Evolutionary conservation across 1,284 basidiomycete genomes (phyloP).

Genomic region (Apiotrichum mycotoxinovorans): DNA sequence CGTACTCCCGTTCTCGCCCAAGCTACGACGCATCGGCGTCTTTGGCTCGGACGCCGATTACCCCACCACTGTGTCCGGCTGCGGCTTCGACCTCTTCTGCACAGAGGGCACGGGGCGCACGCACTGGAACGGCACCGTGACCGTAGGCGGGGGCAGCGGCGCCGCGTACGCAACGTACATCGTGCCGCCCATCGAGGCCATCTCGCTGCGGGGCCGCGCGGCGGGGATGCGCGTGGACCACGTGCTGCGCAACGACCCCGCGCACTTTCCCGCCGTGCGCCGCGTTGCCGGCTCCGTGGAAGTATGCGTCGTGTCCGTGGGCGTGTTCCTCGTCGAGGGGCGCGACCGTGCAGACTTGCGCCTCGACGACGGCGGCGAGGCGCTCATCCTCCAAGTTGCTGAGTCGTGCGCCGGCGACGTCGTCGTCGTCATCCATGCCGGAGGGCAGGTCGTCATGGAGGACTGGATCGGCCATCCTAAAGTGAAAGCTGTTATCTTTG

Average conservation of each 20-base stretch:
- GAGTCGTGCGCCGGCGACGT: conserved; percentile 65
- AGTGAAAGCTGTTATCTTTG: conserved; percentile 68
- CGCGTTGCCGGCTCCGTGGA: conserved; percentile 43
- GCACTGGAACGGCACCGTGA: conserved; percentile 49
- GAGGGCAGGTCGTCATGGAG: conserved; percentile 47
- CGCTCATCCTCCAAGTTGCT: conserved; percentile 63
- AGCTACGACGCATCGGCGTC: conserved; percentile 37
- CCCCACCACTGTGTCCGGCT: conserved; percentile 35
- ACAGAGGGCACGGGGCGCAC: conserved; percentile 26
- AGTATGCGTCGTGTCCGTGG: conserved; percentile 52
- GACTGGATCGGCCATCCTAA: conserved; percentile 50
- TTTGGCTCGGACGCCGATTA: conserved; percentile 47
- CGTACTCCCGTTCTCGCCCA: conserved; percentile 19
- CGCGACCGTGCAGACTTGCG: conserved; percentile 47
- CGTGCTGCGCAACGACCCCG: conserved; percentile 37
- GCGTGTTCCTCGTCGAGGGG: conserved; percentile 47
- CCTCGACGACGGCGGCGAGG: conserved; percentile 55
- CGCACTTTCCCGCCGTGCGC: conserved; percentile 30
- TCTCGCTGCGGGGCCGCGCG: conserved; percentile 34
- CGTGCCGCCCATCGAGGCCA: conserved; percentile 46
- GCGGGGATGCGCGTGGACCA: conserved; percentile 38
- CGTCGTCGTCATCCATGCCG: conserved; percentile 71
- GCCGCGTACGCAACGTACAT: conserved; percentile 45
- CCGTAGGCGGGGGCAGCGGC: conserved; percentile 44
- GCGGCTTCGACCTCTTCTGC: conserved; percentile 45